Evolutionary conservation across 257 asterid genomes (phyloP), one percentile per base, ranked within the genome.

Genomic region (Nicotiana undulata): DNA sequence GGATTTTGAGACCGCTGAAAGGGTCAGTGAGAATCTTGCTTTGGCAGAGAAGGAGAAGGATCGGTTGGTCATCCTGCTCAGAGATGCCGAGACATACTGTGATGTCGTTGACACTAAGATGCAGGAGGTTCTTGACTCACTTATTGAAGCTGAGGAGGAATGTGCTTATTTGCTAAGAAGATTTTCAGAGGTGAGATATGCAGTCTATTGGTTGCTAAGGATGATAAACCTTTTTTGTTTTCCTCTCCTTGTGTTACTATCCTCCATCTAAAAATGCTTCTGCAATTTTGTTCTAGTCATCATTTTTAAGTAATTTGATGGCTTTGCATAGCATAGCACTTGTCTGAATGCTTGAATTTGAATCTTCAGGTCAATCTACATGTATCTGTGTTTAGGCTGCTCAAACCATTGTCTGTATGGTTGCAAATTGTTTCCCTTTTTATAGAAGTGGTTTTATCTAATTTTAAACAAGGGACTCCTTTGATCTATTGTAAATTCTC

Each of bases 1-100:
- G 84, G 91, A 88, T 70, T 88, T 88, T 65, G 91, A 88, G 80
- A 83, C 81, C 29, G 91, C 91, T 29, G 91, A 88, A 63, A 81
- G 82, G 34, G 78, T 88, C 11, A 87, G 91, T 65, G 85, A 83
- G 31, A 82, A 84, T 51, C 87, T 88, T 37, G 83, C 91, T 80
- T 82, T 82, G 0, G 85, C 88, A 5, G 90, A 88, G 80, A 77
- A 78, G 83, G 88, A 88, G 22, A 81, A 79, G 79, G 87, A 88
- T 63, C 44, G 51, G 32, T 77, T 82, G 79, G 34, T 64, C 15
- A 58, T 52, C 60, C 75, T 83, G 20, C 85, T 83, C 5, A 82
- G 80, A 60, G 85, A 85, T 34, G 90, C 88, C 7, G 91, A 88
- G 58, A 83, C 85, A 10, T 79, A 80, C 4, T 80, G 84, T 26